Conservation (phyloP, 805 yeast species). For the Metschnikowia aberdeeniae region DNA sequence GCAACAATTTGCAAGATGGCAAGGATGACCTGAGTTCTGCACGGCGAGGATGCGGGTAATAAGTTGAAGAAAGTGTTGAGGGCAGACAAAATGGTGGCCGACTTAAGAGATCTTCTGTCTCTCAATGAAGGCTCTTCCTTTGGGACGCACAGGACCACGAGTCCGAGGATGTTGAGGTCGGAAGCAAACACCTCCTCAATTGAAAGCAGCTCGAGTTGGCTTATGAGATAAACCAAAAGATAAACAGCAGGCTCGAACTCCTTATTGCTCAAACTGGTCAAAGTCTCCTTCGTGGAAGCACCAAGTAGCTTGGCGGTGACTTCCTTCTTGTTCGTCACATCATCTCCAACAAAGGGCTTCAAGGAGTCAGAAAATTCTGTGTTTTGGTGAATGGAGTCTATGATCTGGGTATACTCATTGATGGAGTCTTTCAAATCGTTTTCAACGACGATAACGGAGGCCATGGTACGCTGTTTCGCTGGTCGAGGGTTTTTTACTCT, state of each 20-base stretch:
- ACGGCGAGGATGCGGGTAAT: constrained; percentile 29
- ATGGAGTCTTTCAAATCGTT: constrained; percentile 40
- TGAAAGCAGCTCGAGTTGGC: constrained; percentile 25
- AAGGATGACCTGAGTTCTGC: constrained; percentile 29
- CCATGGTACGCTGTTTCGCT: constrained; percentile 22
- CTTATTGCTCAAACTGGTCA: constrained; percentile 36
- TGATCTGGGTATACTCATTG: constrained; percentile 36
- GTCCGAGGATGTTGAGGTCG: constrained; percentile 25
- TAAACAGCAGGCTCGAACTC: constrained; percentile 46
- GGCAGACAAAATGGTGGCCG: constrained; percentile 38
- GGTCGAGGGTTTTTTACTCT: constrained; percentile 3
- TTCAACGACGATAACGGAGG: constrained; percentile 43
- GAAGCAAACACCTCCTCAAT: constrained; percentile 22
- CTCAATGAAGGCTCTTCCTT: constrained; percentile 36
- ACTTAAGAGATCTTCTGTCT: constrained; percentile 41
- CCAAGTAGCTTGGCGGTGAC: constrained; percentile 26
- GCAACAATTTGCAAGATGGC: constrained; percentile 31
- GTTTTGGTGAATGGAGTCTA: constrained; percentile 30
- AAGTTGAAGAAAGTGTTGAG: constrained; percentile 41
- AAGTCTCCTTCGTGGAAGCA: constrained; percentile 26
- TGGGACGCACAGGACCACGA: constrained; percentile 32
- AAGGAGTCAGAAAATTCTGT: constrained; percentile 27
- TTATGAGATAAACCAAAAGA: constrained; percentile 33
- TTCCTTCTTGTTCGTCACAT: constrained; percentile 25
- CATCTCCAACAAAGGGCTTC: constrained; percentile 20